Base-by-base conservation (phyloP, 2,329 filamentous ascomycete genomes). In the Hypoxylon sp. region DNA sequence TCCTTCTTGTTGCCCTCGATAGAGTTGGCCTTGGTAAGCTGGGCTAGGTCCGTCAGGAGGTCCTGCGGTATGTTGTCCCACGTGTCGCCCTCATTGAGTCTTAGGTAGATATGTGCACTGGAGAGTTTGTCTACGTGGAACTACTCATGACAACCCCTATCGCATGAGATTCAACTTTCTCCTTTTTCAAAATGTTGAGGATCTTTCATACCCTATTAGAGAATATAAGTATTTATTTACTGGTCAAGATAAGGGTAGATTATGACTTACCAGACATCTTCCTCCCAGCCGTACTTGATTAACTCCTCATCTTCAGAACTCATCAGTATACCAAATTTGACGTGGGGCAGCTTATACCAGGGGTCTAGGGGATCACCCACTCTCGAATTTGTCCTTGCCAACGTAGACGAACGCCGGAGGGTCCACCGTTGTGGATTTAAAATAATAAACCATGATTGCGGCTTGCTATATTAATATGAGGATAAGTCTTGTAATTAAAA, bases 371-470 rank as follows among this genome's bases (percentile, higher is more conserved):
- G 49, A 45, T 58, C 55, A 64, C 87, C 68, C 79, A 97, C 94
- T 99, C 78, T 99, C 94, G 64, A 94, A 92, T 76, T 99, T 99
- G 79, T 99, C 94, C 74, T 97, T 99, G 73, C 94, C 94, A 52
- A 97, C 91, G 71, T 99, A 99, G 67, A 99, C 86, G 69, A 88
- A 92, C 30, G 91, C 93, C 21, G 91, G 71, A 2, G 94, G 93
- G 8, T 86, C 80, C 27, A 96, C 90, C 30, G 86, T 84, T 55
- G 83, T 93, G 17, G 93, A 97, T 1, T 86, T 94, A 72, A 94
- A 97, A 73, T 97, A 97, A 76, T 89, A 96, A 35, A 99, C 94
- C 94, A 99, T 95, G n/a, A n/a, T n/a, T n/a, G n/a, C n/a, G n/a
- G n/a, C n/a, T n/a, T n/a, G n/a, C n/a, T n/a, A n/a, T n/a, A n/a